phyloP scores from a whole-genome alignment of 164 flowering plant species.

The Magnolia sinica region DNA sequence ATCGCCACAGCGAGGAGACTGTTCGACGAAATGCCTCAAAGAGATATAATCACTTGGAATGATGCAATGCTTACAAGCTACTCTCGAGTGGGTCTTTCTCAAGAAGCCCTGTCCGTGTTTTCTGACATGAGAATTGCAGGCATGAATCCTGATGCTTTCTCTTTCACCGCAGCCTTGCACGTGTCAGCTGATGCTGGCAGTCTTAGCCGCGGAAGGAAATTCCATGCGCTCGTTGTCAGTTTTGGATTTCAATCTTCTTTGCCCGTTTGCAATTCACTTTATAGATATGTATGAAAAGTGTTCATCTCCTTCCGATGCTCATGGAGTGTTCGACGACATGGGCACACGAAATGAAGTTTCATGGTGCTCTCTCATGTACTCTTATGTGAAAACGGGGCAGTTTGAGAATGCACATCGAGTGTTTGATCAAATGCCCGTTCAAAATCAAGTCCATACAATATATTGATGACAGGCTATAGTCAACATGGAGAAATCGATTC shows the following conservation, averaged over 20 bases:
- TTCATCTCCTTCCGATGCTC: slow-evolving; percentile 31
- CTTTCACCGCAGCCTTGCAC: slow-evolving; percentile 56
- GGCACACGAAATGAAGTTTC: slow-evolving; percentile 44
- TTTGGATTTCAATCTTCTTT: slow-evolving; percentile 41
- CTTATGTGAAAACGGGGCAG: slow-evolving; percentile 37
- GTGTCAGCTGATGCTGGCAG: slow-evolving; percentile 34
- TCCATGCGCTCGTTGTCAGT: slow-evolving; percentile 47
- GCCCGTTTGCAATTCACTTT: slow-evolving; percentile 63
- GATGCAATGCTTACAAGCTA: slow-evolving; percentile 59
- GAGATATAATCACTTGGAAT: slow-evolving; percentile 54
- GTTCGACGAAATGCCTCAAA: slow-evolving; percentile 66
- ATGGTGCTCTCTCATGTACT: slow-evolving; percentile 70
- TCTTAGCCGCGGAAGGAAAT: slow-evolving; percentile 34
- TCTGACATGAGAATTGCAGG: slow-evolving; percentile 39
- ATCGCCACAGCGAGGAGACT: slow-evolving; percentile 39
- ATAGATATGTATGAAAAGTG: slow-evolving; percentile 79
- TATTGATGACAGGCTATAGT: slow-evolving; percentile 49
- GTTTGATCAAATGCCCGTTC: slow-evolving; percentile 50
- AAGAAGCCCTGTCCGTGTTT: slow-evolving; percentile 45
- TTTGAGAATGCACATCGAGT: slow-evolving; percentile 32
- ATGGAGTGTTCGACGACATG: slow-evolving; percentile 50
- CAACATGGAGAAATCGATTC: slow-evolving; percentile 31
- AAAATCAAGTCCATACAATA: slow-evolving; percentile 54
- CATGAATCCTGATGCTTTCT: slow-evolving; percentile 43
- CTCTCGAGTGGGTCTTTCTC: slow-evolving; percentile 40